Evolutionary conservation across 2,329 filamentous ascomycete species (phyloP).

Genomic region (Tolypocladium sp.): DNA sequence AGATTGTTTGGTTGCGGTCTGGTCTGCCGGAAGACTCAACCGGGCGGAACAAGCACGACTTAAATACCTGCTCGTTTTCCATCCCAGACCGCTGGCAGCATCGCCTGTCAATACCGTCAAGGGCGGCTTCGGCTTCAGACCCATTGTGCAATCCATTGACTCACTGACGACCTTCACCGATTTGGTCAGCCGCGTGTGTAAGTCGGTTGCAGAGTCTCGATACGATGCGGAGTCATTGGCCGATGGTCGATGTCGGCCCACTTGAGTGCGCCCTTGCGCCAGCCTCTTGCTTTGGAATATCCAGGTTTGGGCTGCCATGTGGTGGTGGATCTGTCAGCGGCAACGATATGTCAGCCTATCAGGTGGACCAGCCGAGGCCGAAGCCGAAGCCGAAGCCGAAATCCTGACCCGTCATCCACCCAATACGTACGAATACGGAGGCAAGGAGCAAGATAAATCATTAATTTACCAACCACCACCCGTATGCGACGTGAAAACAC

Average conservation of each 20-base stretch:
- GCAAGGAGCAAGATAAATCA: too few species aligned
- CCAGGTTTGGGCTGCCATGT: background rate
- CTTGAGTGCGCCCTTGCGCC: conserved; percentile 1
- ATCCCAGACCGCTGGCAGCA: background rate
- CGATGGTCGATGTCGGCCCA: background rate
- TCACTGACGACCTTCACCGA: background rate
- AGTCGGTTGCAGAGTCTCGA: background rate
- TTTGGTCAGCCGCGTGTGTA: background rate
- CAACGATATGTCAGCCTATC: background rate
- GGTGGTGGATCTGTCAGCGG: background rate
- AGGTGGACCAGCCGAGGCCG: conserved; percentile 6
- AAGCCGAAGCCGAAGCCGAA: conserved; percentile 19
- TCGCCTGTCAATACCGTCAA: background rate
- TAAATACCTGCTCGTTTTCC: background rate
- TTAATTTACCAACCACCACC: background rate
- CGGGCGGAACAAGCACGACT: background rate
- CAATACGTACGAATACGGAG: background rate
- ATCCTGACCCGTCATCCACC: background rate
- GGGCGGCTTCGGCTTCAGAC: background rate
- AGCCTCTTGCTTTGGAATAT: background rate
- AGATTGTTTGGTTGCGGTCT: background rate
- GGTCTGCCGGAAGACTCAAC: background rate
- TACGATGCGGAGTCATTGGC: background rate
- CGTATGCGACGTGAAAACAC: background rate
- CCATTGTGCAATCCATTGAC: background rate